Conservation (phyloP, 768 basidiomycete genomes). For the Kwoniella mangroviensis region DNA sequence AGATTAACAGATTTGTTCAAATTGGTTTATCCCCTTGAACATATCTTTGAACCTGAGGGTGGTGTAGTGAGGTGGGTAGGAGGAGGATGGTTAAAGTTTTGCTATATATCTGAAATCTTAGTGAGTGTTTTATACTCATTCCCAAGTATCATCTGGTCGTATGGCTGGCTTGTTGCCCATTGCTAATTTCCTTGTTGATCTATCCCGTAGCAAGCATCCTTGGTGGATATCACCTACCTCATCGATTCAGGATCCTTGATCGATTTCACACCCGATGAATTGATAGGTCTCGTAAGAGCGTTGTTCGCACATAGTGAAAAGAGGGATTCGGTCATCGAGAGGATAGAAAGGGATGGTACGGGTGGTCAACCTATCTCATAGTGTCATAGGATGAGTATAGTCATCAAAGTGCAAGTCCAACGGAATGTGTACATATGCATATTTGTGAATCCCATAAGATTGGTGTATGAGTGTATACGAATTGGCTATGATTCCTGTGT, state of each 20-base stretch:
- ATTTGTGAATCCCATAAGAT: too few relatives aligned
- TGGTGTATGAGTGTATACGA: too few relatives aligned
- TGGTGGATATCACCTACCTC: slow-evolving; percentile 88
- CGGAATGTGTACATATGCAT: too few relatives aligned
- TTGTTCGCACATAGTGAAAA: slow-evolving; percentile 85
- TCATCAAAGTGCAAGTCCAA: too few relatives aligned
- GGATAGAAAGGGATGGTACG: slow-evolving; percentile 39
- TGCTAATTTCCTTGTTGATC: neutral
- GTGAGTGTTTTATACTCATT: slow-evolving; percentile 61
- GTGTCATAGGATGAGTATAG: neutral
- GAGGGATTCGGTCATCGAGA: slow-evolving; percentile 76
- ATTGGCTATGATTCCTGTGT: too few relatives aligned
- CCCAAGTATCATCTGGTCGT: neutral
- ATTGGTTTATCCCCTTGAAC: slow-evolving; percentile 75
- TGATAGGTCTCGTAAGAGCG: slow-evolving; percentile 78
- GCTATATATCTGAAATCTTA: slow-evolving; percentile 87
- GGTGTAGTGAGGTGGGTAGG: slow-evolving; percentile 76
- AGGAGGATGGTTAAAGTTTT: slow-evolving; percentile 91
- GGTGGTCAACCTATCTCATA: slow-evolving; percentile 4
- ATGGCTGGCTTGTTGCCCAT: neutral
- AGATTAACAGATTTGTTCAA: slow-evolving; percentile 79
- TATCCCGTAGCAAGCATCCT: slow-evolving; percentile 37
- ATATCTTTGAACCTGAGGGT: slow-evolving; percentile 8
- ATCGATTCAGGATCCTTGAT: slow-evolving; percentile 88
- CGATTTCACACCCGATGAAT: slow-evolving; percentile 83